Evolutionary conservation across 345 rosid species (phyloP).

Genomic region (Rhizophora mangle): DNA sequence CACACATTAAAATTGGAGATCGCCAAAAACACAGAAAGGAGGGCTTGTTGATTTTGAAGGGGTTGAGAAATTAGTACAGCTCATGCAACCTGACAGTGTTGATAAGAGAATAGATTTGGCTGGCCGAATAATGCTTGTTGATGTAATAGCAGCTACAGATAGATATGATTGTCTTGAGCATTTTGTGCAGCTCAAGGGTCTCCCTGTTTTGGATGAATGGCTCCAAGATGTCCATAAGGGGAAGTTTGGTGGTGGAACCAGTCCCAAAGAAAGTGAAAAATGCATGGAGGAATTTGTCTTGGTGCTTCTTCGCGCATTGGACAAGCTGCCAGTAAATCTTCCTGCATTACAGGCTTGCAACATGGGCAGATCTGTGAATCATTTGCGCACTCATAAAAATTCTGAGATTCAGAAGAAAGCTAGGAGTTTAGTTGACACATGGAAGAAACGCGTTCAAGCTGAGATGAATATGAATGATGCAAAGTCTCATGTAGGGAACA

Average conservation of each 20-base stretch:
- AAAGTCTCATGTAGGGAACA: constrained; percentile 54
- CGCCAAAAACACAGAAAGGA: constrained; percentile 71
- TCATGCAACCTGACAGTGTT: constrained; percentile 61
- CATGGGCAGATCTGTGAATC: constrained; percentile 88
- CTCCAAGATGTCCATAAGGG: constrained; percentile 93
- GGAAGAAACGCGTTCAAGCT: constrained; percentile 95
- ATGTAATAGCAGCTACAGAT: constrained; percentile 76
- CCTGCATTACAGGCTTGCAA: constrained; percentile 85
- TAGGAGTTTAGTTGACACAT: constrained; percentile 83
- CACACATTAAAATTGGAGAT: constrained; percentile 58
- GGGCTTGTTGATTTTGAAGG: constrained; percentile 75
- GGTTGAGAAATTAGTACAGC: constrained; percentile 76
- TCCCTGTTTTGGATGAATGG: constrained; percentile 92
- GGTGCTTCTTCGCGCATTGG: constrained; percentile 76
- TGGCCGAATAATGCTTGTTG: constrained; percentile 60
- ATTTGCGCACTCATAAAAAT: constrained; percentile 71
- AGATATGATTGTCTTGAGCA: constrained; percentile 69
- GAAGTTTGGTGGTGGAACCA: constrained; percentile 62
- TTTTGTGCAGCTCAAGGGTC: constrained; percentile 82
- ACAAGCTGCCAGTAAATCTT: constrained; percentile 88
- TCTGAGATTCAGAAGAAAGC: constrained; percentile 87
- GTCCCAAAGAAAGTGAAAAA: constrained; percentile 65
- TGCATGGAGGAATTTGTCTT: constrained; percentile 75
- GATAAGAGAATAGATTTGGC: constrained; percentile 72
- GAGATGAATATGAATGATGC: constrained; percentile 67